Percentiles rank a stretch among this genome's conserved stretches.
Evolutionary conservation across 495 filamentous ascomycete genomes (phyloP).

Genomic region (Penicillium desertorum): DNA sequence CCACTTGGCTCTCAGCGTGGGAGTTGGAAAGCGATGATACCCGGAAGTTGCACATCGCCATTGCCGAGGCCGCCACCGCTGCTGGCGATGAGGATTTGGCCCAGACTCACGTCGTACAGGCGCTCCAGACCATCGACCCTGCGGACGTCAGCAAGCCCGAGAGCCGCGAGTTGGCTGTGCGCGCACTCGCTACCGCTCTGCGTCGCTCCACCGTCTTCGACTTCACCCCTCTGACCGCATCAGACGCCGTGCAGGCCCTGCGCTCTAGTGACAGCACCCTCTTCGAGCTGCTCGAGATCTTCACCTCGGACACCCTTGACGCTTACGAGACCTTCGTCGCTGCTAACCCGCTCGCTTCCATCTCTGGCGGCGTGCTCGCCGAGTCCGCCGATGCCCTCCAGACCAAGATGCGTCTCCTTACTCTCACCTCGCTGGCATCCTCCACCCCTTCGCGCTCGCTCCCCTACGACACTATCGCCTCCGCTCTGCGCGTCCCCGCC

Average conservation of each 20-base stretch:
- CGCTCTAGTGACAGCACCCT: constrained; percentile 76
- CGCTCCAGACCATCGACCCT: constrained; percentile 79
- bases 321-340: constrained; percentile 88
- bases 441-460: constrained; percentile 77
- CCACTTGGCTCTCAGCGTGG: constrained; percentile 81
- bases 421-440: constrained; percentile 84
- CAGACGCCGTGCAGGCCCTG: constrained; percentile 84
- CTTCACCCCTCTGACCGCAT: constrained; percentile 87
- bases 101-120: constrained; percentile 79
- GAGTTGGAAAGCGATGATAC: constrained; percentile 75
- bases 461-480: constrained; percentile 77
- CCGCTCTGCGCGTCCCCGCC: constrained; percentile 72
- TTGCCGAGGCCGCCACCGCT: constrained; percentile 76
- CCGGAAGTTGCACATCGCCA: constrained; percentile 73
- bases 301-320: constrained; percentile 87
- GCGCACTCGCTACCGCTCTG: constrained; percentile 80
- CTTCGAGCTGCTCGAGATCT: constrained; percentile 91
- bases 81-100: constrained; percentile 73
- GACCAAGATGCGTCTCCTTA: constrained; percentile 93
- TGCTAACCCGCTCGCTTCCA: constrained; percentile 42
- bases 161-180: constrained; percentile 77
- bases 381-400: constrained; percentile 76
- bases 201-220: constrained; percentile 76
- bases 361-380: constrained; percentile 47
- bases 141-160: constrained; percentile 65